Base-by-base conservation (phyloP, 2,329 filamentous ascomycete genomes). In the Ophidiomyces ophidiicola region DNA sequence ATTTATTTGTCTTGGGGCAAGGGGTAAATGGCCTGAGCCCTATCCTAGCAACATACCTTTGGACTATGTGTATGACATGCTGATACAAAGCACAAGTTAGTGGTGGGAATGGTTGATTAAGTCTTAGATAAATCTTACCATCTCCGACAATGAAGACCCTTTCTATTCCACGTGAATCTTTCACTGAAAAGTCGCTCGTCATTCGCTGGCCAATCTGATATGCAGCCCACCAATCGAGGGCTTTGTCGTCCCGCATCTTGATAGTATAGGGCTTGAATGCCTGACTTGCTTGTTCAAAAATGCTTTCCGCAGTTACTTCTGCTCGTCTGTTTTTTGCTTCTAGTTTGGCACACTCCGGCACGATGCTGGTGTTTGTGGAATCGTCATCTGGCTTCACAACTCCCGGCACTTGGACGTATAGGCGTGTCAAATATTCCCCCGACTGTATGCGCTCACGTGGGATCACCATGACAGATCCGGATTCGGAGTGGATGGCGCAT, bases 1-100 rank as follows among this genome's bases (percentile, higher is more conserved):
- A 36, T 17, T 30, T 17, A 26, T 6, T n/a, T 26, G 24, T n/a
- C 7, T 26, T 26, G 24, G 24, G n/a, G 24, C 7, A 26, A 26
- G n/a, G 24, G n/a, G 24, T 6, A 26, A 7, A 26, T 26, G n/a
- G 24, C 7, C n/a, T 7, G 6, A n/a, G 24, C 24, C n/a, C 7
- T n/a, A 26, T 26, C 7, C 7, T n/a, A 7, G 24, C 11, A 14
- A 25, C 32, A 30, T 33, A 59, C 58, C 52, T 83, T 84, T 25
- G 80, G 80, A 48, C 78, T 82, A 51, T 84, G 81, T 0, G 80
- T 85, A 57, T 86, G 81, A 48, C 78, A 83, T n/a, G 80, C 79
- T 61, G 24, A 23, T 24, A 10, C 2, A 17, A 18, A 10, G n/a
- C n/a, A n/a, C n/a, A n/a, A 19, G 14, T 41, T 19, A 41, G 38